Conservation (phyloP, 2,329 filamentous ascomycete genomes). For the Penicillium corylophilum region DNA sequence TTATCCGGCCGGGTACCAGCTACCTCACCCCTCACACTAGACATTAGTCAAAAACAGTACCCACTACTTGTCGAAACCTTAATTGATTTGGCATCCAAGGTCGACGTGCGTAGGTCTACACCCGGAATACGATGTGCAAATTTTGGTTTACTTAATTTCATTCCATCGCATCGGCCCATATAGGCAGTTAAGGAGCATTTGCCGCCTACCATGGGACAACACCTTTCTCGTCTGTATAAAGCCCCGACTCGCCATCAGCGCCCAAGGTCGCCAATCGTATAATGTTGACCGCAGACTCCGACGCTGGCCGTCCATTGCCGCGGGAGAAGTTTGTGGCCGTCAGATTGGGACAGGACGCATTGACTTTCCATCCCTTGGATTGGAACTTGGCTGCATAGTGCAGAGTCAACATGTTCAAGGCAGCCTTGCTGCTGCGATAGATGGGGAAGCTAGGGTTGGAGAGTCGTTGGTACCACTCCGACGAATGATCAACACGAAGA, state of each 20-base stretch:
- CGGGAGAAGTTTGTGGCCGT: constrained; percentile 19
- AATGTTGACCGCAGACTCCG: constrained; percentile 22
- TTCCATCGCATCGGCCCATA: not conserved
- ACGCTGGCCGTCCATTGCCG: constrained; percentile 10
- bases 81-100: not conserved
- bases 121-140: not conserved
- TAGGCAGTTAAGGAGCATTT: not conserved
- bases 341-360: constrained; percentile 25
- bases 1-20: constrained; percentile 11
- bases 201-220: constrained; percentile 17
- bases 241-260: constrained; percentile 18
- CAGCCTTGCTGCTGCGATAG: constrained; percentile 47
- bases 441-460: constrained; percentile 18
- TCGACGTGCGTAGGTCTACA: constrained; percentile 13
- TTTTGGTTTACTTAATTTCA: not conserved
- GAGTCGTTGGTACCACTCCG: constrained; percentile 11
- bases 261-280: constrained; percentile 18
- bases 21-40: constrained; percentile 1
- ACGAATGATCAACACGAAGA: constrained; percentile 13
- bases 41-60: not conserved
- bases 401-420: constrained; percentile 46
- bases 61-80: not conserved
- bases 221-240: constrained; percentile 20
- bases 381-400: constrained; percentile 43
- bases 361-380: constrained; percentile 31